These are phyloP conservation scores for Mortierella sp. DNA, from an alignment of 371 early-diverging fungal genomes.

Conservation along the genomic window DNA sequence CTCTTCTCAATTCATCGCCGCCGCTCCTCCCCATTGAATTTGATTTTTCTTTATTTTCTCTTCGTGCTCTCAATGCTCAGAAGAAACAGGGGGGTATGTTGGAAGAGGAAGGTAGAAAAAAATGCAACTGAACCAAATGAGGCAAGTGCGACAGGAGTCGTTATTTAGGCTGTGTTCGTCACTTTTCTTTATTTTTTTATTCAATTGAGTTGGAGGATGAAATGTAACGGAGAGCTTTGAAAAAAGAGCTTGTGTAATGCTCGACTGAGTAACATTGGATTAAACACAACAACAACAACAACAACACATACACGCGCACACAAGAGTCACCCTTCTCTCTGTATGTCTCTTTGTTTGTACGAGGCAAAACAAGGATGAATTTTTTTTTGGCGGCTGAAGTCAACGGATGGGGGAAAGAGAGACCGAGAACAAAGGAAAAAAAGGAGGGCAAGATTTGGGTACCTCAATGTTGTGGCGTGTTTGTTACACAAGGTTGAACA, in stretches of 20 bases:
- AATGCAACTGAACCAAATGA: not conserved
- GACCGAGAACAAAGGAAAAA: not conserved
- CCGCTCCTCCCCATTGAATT: not conserved
- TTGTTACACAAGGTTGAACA: conserved; percentile 20
- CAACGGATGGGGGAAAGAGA: not conserved
- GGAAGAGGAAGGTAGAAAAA: not conserved
- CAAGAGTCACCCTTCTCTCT: not conserved
- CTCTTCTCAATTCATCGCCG: not conserved
- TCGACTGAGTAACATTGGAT: conserved; percentile 12
- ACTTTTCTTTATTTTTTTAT: not conserved
- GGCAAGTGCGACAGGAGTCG: not conserved
- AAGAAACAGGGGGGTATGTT: not conserved
- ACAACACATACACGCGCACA: not conserved
- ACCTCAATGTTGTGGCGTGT: conserved; percentile 3
- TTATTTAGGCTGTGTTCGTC: conserved; percentile 19
- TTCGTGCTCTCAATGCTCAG: conserved; percentile 9
- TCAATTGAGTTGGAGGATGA: conserved; percentile 1
- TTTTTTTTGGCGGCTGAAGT: not conserved
- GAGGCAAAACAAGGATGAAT: not conserved
- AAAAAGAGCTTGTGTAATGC: conserved; percentile 8
- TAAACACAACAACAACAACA: too few species aligned
- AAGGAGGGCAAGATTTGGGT: not conserved
- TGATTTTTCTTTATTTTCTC: not conserved
- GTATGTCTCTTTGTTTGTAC: not conserved
- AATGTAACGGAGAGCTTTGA: not conserved